A percentile compares a stretch with the other conserved stretches of the same genome.
These are phyloP conservation scores for Collybia nuda DNA, from an alignment of 768 basidiomycete genomes.

Conservation along the genomic window DNA sequence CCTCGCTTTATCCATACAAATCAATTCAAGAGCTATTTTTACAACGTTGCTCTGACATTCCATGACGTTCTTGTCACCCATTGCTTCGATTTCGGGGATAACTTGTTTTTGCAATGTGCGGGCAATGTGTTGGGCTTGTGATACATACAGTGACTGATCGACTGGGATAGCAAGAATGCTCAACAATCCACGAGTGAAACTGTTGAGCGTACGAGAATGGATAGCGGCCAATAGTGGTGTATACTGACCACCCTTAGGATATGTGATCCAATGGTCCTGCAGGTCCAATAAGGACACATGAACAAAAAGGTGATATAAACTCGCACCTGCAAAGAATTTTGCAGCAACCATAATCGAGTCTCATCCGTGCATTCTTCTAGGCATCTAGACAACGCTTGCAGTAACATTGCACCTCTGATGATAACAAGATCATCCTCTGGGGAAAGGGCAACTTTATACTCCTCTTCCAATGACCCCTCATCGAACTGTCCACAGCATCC, in stretches of 20 bases:
- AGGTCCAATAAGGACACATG: neutral
- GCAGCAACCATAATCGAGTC: constrained; percentile 50
- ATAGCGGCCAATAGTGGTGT: constrained; percentile 48
- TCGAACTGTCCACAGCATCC: constrained; percentile 53
- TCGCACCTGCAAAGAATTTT: constrained; percentile 49
- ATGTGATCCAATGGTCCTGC: constrained; percentile 51
- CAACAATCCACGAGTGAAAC: constrained; percentile 25
- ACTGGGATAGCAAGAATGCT: constrained; percentile 15
- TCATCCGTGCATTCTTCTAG: constrained; percentile 46
- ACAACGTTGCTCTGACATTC: constrained; percentile 41
- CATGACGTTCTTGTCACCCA: constrained; percentile 25
- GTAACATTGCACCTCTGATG: constrained; percentile 35
- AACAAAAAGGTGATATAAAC: neutral
- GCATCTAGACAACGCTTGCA: constrained; percentile 50
- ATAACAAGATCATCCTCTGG: constrained; percentile 31
- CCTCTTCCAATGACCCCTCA: constrained; percentile 43
- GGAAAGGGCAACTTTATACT: constrained; percentile 43
- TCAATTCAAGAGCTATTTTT: constrained; percentile 41
- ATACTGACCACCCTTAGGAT: constrained; percentile 25
- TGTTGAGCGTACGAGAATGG: constrained; percentile 44
- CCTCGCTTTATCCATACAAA: constrained; percentile 22
- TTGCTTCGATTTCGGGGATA: constrained; percentile 45
- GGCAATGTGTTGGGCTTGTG: constrained; percentile 30
- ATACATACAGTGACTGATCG: constrained; percentile 13
- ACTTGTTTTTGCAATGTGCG: constrained; percentile 42